Conservation (phyloP, 306 rosid genomes). For the Cercis canadensis region DNA sequence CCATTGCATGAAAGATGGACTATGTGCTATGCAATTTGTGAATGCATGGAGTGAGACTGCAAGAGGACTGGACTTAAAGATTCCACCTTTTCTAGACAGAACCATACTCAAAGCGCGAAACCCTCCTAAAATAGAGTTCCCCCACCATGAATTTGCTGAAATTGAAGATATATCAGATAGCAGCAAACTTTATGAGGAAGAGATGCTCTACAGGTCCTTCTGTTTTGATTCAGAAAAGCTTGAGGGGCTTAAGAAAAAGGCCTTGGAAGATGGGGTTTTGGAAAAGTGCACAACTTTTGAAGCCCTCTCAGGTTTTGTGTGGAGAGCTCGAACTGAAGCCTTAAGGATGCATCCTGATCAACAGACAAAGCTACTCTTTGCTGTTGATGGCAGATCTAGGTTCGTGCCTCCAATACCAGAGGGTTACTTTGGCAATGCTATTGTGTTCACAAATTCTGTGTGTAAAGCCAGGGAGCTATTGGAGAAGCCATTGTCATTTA, state of each 20-base stretch:
- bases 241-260: conserved; percentile 59
- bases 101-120: conserved; percentile 66
- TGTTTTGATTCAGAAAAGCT: conserved; percentile 61
- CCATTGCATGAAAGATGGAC: conserved; percentile 65
- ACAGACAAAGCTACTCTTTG: conserved; percentile 76
- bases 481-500: conserved; percentile 56
- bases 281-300: conserved; percentile 65
- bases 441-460: conserved; percentile 65
- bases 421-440: conserved; percentile 77
- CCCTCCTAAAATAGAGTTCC: conserved; percentile 64
- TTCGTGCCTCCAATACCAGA: conserved; percentile 72
- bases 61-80: conserved; percentile 61
- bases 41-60: conserved; percentile 72
- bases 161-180: conserved; percentile 69
- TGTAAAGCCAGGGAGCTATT: conserved; percentile 62
- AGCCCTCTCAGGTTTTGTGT: conserved; percentile 79
- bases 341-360: conserved; percentile 68
- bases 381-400: conserved; percentile 74
- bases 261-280: conserved; percentile 60
- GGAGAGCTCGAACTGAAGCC: conserved; percentile 78
- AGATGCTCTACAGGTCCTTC: conserved; percentile 57
- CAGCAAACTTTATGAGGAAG: conserved; percentile 54
- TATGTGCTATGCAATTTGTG: conserved; percentile 63
- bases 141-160: conserved; percentile 69
- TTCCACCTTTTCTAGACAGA: conserved; percentile 65